Evolutionary conservation across 2,329 filamentous ascomycete genomes (phyloP).

Genomic region (Trichoderma aggressivum): DNA sequence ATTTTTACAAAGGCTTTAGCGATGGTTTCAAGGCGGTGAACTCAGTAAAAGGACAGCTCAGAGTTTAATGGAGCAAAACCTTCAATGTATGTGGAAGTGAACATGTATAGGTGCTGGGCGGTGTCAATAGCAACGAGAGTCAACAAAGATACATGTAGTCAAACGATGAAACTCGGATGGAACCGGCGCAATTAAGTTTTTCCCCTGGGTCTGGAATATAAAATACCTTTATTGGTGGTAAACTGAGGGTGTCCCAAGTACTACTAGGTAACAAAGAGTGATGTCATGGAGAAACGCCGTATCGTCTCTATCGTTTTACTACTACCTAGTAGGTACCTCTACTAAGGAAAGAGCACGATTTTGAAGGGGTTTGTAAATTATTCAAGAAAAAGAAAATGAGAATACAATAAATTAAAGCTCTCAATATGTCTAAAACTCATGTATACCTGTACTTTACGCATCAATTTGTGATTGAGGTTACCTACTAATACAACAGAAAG

Average conservation of each 20-base stretch:
- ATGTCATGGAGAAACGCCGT: not conserved
- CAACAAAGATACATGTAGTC: not conserved
- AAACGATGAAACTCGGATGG: not conserved
- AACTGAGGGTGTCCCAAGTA: not conserved
- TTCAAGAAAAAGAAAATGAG: not conserved
- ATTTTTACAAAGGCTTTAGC: not conserved
- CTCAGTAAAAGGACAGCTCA: not conserved
- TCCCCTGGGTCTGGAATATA: not conserved
- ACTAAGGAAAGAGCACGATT: not conserved
- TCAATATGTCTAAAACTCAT: accelerated
- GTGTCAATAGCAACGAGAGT: not conserved
- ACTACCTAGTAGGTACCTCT: no score
- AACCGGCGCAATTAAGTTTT: not conserved
- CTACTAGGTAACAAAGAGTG: not conserved
- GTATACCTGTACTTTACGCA: not conserved
- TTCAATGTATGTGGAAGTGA: not conserved
- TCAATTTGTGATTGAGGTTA: not conserved
- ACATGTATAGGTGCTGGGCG: no score
- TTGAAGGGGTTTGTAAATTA: not conserved
- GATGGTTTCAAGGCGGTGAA: not conserved
- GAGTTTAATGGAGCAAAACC: not conserved
- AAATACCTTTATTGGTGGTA: not conserved
- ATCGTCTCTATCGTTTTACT: not conserved
- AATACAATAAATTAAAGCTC: not conserved
- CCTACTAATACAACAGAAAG: not conserved